Evolutionary conservation across 768 basidiomycete genomes (phyloP), one percentile per base, ranked within the genome.

Genomic region (Pleurotus djamor): DNA sequence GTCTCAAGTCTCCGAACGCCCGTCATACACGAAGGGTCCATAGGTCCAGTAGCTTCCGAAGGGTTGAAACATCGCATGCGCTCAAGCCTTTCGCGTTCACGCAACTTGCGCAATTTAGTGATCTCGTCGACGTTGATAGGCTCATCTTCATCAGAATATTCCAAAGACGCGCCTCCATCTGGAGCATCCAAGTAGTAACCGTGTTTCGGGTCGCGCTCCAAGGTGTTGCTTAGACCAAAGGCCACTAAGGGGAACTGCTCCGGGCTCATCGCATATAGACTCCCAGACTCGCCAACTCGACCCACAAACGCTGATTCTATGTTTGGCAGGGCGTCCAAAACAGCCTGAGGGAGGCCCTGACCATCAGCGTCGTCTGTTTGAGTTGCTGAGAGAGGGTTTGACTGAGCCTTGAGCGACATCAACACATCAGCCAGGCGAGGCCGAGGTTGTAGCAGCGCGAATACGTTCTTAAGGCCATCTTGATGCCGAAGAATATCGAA

Each of bases 371-470:
- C 21, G 21, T 28, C 21, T 1, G 21, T 35, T 32, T 33, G 49
- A 33, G 8, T 2, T 12, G 13, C 49, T 50, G 16, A 33, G 21
- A 60, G 60, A 4, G 65, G 57, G 4, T 75, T 72, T 7, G 74
- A 69, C 33, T 73, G 71, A 5, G 73, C 72, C n/a, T 84, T 74
- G 16, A 76, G 76, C 8, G 88, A 86, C 36, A 47, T 47, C 45
- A 94, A 78, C 7, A 96, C 76, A 36, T 94, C 87, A 16, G 87
- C 80, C 1, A 94, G 78, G 37, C 84, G 81, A 0, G 91, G 88
- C 1, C 84, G 87, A 10, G 96, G 95, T 69, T 98, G 96, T 12
- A 94, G 85, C 9, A 98, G 84, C 6, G 93, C 87, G 66, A 96
- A 87, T 3, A 94, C 86, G 74, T 32, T 56, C 5, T 63, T 82